phyloP scores from a whole-genome alignment of 1,284 basidiomycete genomes.

The Blastosporella zonata region DNA sequence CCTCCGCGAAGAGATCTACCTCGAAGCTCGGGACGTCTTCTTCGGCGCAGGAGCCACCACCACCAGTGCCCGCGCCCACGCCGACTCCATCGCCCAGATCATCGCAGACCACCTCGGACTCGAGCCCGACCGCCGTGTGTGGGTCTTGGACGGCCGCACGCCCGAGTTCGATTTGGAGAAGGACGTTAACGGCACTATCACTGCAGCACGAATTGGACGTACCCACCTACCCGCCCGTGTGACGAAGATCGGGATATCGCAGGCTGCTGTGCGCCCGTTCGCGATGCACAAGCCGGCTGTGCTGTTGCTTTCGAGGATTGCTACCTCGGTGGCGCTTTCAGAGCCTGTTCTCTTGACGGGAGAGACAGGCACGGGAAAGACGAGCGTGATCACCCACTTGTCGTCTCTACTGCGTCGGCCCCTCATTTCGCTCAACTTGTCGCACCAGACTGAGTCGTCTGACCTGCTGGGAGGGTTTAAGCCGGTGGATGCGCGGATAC shows the following conservation, averaged over 20 bases:
- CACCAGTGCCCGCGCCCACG: conserved; percentile 48
- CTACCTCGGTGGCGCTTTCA: conserved; percentile 66
- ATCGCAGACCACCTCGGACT: conserved; percentile 69
- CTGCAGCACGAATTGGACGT: conserved; percentile 56
- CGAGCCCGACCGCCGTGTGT: conserved; percentile 35
- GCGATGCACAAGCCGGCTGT: conserved; percentile 89
- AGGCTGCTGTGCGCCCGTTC: conserved; percentile 59
- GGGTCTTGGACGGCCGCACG: conserved; percentile 47
- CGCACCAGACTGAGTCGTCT: conserved; percentile 95
- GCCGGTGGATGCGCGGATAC: conserved; percentile 83
- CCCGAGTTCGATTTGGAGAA: conserved; percentile 72
- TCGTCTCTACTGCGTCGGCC: conserved; percentile 78
- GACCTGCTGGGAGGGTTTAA: conserved; percentile 96
- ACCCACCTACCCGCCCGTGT: conserved; percentile 49
- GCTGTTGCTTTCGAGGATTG: conserved; percentile 79
- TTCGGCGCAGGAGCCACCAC: conserved; percentile 71
- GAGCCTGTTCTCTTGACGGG: conserved; percentile 94
- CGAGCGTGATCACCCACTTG: conserved; percentile 88
- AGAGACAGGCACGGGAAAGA: conserved; percentile 99
- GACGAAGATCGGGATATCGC: conserved; percentile 33
- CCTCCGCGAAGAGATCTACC: conserved; percentile 86
- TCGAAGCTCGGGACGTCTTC: conserved; percentile 92
- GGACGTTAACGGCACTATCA: conserved; percentile 57
- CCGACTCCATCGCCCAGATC: conserved; percentile 45
- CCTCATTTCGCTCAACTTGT: conserved; percentile 89